Percentiles rank a stretch among this genome's conserved stretches.
These are phyloP conservation scores for Tolypocladium endophyticum DNA, from an alignment of 2,329 filamentous ascomycete species.

Conservation along the genomic window DNA sequence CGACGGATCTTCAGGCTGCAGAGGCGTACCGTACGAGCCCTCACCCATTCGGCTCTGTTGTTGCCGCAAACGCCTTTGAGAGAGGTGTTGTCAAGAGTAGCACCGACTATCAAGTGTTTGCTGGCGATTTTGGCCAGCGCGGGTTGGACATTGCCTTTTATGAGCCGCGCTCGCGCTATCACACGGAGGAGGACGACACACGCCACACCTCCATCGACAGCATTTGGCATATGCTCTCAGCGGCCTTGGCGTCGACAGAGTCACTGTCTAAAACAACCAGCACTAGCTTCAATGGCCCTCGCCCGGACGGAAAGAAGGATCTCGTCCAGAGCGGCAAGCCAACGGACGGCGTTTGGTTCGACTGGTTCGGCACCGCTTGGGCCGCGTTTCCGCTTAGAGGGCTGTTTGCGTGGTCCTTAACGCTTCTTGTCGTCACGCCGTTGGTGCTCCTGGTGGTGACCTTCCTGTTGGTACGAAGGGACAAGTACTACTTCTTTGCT, in stretches of 20 bases:
- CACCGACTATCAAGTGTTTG: slow-evolving; percentile 83
- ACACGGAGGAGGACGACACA: slow-evolving; percentile 81
- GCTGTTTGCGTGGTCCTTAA: slow-evolving; percentile 80
- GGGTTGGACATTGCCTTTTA: slow-evolving; percentile 91
- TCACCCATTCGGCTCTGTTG: slow-evolving; percentile 74
- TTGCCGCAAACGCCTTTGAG: slow-evolving; percentile 77
- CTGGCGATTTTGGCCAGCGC: slow-evolving; percentile 65
- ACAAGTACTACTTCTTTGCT: slow-evolving; percentile 85
- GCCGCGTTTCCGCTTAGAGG: slow-evolving; percentile 70
- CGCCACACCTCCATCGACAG: slow-evolving; percentile 61
- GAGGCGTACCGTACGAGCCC: slow-evolving; percentile 60
- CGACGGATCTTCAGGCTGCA: slow-evolving; percentile 78
- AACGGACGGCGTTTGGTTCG: slow-evolving; percentile 80
- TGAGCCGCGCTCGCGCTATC: slow-evolving; percentile 75
- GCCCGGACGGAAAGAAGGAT: slow-evolving; percentile 42
- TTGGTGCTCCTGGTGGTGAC: slow-evolving; percentile 60
- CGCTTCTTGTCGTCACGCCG: slow-evolving; percentile 70
- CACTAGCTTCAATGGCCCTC: slow-evolving; percentile 51
- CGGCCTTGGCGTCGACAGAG: slow-evolving; percentile 64
- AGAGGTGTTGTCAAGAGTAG: slow-evolving; percentile 68
- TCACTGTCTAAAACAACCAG: slow-evolving; percentile 59
- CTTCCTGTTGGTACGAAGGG: slow-evolving; percentile 55
- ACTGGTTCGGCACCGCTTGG: slow-evolving; percentile 72
- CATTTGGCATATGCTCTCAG: slow-evolving; percentile 93
- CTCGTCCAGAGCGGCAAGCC: slow-evolving; percentile 58